These are phyloP conservation scores for Aspergillus sojae DNA, from an alignment of 2,329 filamentous ascomycete genomes.

Conservation along the genomic window DNA sequence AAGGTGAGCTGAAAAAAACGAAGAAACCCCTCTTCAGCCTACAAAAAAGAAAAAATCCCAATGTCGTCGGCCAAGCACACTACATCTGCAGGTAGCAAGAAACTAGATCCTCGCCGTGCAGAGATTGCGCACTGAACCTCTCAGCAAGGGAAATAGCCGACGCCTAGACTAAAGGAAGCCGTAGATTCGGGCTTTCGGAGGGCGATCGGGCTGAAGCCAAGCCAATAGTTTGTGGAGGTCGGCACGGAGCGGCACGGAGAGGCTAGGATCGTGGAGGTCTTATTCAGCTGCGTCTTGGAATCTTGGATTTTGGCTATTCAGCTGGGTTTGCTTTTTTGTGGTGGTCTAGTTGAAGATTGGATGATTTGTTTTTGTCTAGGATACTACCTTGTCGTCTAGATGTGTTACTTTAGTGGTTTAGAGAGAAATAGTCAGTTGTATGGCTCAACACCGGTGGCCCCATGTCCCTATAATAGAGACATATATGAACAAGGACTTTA, in stretches of 20 bases:
- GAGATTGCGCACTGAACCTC: background rate
- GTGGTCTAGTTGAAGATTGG: background rate
- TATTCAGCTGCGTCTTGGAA: background rate
- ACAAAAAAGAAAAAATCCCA: too few species aligned
- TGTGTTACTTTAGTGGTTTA: too few species aligned
- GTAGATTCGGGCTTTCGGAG: background rate
- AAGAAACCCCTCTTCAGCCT: too few species aligned
- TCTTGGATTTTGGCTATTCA: background rate
- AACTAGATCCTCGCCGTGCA: background rate
- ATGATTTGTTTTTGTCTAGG: too few species aligned
- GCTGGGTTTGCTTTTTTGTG: background rate
- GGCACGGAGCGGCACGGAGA: background rate
- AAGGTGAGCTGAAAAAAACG: too few species aligned
- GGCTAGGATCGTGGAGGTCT: background rate
- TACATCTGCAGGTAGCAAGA: background rate
- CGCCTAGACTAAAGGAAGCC: background rate
- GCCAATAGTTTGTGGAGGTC: background rate
- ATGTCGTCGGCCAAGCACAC: too few species aligned
- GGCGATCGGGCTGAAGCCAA: background rate
- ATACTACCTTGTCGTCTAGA: too few species aligned
- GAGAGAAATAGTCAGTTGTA: too few species aligned
- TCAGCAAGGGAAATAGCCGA: background rate
- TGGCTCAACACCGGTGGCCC: too few species aligned
- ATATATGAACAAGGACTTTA: background rate
- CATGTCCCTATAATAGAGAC: background rate